Conservation (phyloP, 176 grass and related monocot genomes). For the Oryza officinalis region DNA sequence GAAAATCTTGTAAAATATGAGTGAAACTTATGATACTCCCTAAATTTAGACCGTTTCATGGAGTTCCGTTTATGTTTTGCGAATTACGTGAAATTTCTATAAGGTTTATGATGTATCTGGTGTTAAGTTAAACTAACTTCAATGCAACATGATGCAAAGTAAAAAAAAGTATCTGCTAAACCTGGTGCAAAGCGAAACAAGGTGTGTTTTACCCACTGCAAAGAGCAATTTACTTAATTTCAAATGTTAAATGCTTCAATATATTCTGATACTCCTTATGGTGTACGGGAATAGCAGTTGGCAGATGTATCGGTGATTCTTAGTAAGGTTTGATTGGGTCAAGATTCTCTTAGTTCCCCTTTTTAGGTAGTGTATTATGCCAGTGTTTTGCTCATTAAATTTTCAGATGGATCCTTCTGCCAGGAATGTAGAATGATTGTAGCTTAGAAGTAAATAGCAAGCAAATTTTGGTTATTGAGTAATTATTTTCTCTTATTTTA, state of each 20-base stretch:
- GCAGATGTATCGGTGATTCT: not conserved
- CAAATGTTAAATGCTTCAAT: not conserved
- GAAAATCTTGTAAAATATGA: not conserved
- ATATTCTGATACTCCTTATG: not conserved
- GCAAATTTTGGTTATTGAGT: not conserved
- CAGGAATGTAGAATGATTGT: constrained; percentile 24
- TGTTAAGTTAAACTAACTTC: no score
- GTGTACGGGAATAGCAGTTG: not conserved
- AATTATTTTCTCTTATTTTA: constrained; percentile 11
- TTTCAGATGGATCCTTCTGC: constrained; percentile 32
- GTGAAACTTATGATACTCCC: not conserved
- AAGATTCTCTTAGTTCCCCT: not conserved
- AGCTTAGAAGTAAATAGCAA: constrained; percentile 14
- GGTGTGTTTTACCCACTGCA: not conserved
- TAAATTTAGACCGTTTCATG: not conserved
- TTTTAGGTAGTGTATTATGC: constrained; percentile 19
- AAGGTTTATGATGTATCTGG: not conserved
- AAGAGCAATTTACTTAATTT: not conserved
- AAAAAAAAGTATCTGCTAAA: not conserved
- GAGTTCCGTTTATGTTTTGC: not conserved
- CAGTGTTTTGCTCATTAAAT: constrained; percentile 22
- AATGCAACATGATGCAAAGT: no score
- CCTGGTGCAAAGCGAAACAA: not conserved
- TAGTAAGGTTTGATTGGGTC: not conserved
- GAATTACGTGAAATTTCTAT: not conserved